Percentiles rank a stretch among this genome's conserved stretches.
Evolutionary conservation across 805 yeast species (phyloP).

Genomic region (Wickerhamiella sorbophila): DNA sequence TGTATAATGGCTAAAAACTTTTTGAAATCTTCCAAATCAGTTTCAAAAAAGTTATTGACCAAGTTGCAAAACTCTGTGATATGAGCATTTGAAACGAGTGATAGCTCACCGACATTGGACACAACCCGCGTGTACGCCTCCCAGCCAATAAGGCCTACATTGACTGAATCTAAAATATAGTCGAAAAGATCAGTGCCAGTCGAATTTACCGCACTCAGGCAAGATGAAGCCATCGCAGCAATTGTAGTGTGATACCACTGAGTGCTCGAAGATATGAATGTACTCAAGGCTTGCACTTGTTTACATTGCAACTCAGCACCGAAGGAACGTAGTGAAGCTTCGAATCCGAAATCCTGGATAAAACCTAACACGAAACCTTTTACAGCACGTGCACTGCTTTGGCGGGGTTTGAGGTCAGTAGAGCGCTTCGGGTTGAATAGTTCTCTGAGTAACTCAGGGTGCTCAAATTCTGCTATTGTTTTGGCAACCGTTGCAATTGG

Average conservation of each 20-base stretch:
- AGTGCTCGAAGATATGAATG: constrained; percentile 12
- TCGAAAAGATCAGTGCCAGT: constrained; percentile 13
- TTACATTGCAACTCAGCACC: constrained; percentile 17
- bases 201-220: constrained; percentile 10
- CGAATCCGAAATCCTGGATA: constrained; percentile 12
- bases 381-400: constrained; percentile 2
- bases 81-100: constrained; percentile 11
- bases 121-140: constrained; percentile 12
- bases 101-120: constrained; percentile 9
- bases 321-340: constrained; percentile 10
- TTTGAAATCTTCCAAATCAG: constrained; percentile 7
- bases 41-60: constrained; percentile 7
- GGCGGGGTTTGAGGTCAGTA: not conserved
- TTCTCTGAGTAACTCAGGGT: not conserved
- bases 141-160: constrained; percentile 13
- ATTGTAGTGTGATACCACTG: constrained; percentile 8
- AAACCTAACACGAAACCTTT: constrained; percentile 11
- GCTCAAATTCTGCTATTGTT: not conserved
- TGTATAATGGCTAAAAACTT: not conserved
- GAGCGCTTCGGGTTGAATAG: not conserved
- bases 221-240: constrained; percentile 6
- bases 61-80: constrained; percentile 6
- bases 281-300: constrained; percentile 8
- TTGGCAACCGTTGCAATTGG: not conserved
- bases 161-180: constrained; percentile 12